phyloP scores from a whole-genome alignment of 768 basidiomycete species.

The Lyophyllum decastes region DNA sequence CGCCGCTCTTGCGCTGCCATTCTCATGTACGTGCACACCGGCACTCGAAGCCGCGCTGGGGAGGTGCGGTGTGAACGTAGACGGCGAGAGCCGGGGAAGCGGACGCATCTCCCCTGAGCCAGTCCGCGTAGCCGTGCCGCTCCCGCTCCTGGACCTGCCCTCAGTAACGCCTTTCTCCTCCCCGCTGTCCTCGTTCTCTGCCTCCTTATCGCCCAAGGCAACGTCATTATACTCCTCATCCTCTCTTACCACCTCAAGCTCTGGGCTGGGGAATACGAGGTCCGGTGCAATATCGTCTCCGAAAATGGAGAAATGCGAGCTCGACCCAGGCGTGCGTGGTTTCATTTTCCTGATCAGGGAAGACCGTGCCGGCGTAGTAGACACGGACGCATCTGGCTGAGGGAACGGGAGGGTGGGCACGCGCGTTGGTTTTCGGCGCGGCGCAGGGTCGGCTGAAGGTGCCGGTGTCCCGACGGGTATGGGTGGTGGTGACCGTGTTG shows the following conservation, averaged over 20 bases:
- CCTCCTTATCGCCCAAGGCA: too few relatives aligned
- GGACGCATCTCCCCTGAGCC: conserved; percentile 36
- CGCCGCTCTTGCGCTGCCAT: background rate
- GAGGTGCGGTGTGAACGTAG: conserved; percentile 38
- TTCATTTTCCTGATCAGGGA: conserved; percentile 30
- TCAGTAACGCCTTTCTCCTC: background rate
- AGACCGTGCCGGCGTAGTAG: conserved; percentile 17
- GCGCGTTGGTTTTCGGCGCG: background rate
- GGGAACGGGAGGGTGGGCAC: conserved; percentile 7
- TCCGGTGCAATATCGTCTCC: background rate
- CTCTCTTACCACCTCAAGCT: conserved; percentile 7
- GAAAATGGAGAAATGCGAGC: conserved; percentile 7
- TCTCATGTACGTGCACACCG: background rate
- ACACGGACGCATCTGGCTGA: too few relatives aligned
- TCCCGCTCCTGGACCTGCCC: conserved; percentile 1
- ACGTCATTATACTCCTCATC: background rate
- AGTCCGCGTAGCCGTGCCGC: background rate
- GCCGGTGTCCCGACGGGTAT: too few relatives aligned
- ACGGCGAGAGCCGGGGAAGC: conserved; percentile 45
- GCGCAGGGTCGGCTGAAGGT: too few relatives aligned
- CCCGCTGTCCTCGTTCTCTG: too few relatives aligned
- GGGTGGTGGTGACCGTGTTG: background rate
- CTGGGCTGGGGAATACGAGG: background rate
- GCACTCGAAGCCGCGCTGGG: conserved; percentile 24
- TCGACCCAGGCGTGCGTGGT: conserved; percentile 23